Percentiles rank a stretch among this genome's conserved stretches.
Conservation (phyloP, 805 yeast species). For the Kodamaea fukazawae region DNA sequence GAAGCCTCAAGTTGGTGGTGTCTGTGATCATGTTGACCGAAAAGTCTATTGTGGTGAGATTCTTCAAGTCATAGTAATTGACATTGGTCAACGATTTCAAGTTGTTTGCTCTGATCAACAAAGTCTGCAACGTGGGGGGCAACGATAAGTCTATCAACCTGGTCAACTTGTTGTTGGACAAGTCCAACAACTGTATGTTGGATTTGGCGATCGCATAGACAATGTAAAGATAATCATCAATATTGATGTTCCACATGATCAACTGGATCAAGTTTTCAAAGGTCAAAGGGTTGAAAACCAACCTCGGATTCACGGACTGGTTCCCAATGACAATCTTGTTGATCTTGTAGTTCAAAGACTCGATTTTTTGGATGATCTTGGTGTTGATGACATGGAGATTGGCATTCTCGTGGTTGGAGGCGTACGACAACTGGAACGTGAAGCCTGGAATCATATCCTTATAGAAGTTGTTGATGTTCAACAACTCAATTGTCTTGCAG, state of each 20-base stretch:
- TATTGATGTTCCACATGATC: constrained; percentile 14
- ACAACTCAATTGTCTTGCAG: constrained; percentile 13
- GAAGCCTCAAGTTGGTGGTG: constrained; percentile 10
- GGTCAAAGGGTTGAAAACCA: constrained; percentile 5
- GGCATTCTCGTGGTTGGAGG: constrained; percentile 2
- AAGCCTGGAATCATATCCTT: constrained; percentile 10
- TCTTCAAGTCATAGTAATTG: constrained; percentile 6
- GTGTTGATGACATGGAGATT: constrained; percentile 6
- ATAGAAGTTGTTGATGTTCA: constrained; percentile 16
- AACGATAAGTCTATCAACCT: constrained; percentile 11
- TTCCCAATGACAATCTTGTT: constrained; percentile 12
- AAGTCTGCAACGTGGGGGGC: constrained; percentile 13
- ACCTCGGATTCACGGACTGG: constrained; percentile 4
- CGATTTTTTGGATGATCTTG: constrained; percentile 11
- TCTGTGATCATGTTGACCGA: constrained; percentile 11
- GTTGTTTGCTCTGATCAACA: constrained; percentile 16
- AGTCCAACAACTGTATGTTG: constrained; percentile 12
- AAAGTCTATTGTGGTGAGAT: constrained; percentile 14
- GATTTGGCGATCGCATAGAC: constrained; percentile 2
- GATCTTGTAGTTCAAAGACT: constrained; percentile 12
- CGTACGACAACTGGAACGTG: constrained; percentile 12
- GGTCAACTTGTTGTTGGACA: constrained; percentile 17
- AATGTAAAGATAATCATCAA: constrained; percentile 9
- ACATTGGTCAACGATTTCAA: constrained; percentile 13
- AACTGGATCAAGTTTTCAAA: constrained; percentile 12